Percentiles rank a stretch among this genome's conserved stretches.
Conservation (phyloP, 2,329 filamentous ascomycete genomes). For the Calonectria crousiana region DNA sequence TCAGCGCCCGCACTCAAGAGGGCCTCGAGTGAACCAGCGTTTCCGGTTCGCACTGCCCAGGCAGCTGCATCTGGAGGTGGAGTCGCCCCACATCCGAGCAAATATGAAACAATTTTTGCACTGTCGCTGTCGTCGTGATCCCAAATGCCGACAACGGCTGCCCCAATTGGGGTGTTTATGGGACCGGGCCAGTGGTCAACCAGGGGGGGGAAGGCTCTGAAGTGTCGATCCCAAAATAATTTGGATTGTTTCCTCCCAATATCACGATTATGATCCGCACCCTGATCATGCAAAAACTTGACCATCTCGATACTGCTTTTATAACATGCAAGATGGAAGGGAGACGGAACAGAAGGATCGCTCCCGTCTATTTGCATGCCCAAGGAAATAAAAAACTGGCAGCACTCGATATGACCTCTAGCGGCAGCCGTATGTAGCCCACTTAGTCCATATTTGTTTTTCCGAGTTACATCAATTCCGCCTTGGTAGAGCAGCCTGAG, state of each 20-base stretch:
- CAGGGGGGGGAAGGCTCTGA: no score
- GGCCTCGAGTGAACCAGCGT: not conserved
- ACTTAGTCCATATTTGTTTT: not conserved
- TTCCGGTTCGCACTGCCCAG: not conserved
- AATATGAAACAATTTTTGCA: not conserved
- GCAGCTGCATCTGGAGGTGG: not conserved
- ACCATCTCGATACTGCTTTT: not conserved
- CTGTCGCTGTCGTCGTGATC: no score
- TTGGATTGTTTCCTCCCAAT: not conserved
- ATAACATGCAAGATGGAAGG: not conserved
- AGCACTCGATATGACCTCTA: not conserved
- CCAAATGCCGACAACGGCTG: not conserved
- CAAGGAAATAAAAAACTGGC: not conserved
- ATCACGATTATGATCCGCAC: not conserved
- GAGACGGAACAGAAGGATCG: not conserved
- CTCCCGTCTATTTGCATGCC: not conserved
- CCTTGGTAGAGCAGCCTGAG: not conserved
- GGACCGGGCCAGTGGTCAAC: no score
- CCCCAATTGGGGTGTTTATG: not conserved
- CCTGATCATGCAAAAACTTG: not conserved
- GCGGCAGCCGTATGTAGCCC: not conserved
- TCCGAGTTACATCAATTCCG: not conserved
- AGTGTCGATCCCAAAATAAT: not conserved
- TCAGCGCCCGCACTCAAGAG: not conserved
- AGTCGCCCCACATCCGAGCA: not conserved